Base-by-base conservation (phyloP, 2,329 filamentous ascomycete genomes). In the Cercospora sp. region DNA sequence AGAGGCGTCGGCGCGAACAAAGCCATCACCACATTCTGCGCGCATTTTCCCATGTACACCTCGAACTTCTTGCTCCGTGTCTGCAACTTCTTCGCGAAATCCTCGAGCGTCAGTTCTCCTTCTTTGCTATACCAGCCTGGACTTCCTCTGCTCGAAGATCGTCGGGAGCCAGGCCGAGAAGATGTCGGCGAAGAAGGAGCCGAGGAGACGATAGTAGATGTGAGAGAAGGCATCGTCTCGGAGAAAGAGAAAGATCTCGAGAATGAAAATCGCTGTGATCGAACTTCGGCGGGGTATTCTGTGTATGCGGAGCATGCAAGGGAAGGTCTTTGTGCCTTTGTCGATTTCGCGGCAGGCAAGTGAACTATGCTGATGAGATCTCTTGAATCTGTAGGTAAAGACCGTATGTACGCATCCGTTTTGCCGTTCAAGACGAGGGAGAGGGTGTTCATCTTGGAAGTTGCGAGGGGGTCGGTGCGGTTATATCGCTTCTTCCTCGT, bases 21-120 rank as follows among this genome's bases (percentile, higher is more conserved):
- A 2, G 73, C 76, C 76, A 78, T 78, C 16, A 78, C 75, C 18
- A 75, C 66, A 66, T 75, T 76, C 66, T 75, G 73, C 42, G 72
- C 75, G 64, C 75, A 78, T 18, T 63, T 65, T 18, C 67, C 66
- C 60, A 71, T 67, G 63, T 72, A 77, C 16, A 72, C 71, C 64
- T 76, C 74, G 42, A 76, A 68, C 3, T 72, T 71, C 63, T 71
- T 73, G 5, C 68, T 65, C 16, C 66, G 60, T 0, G 75, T 77
- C 36, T 76, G 69, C 31, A 76, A 61, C 31, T 72, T 68, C 28
- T 59, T 42, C 3, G 74, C 73, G 63, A 77, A 72, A 66, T 78
- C 75, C 8, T 78, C 74, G 2, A 78, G 69, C 5, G 75, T 77
- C 16, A 72, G 57, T 40, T 72, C 68, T 58, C 66, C 68, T 31